Conservation (phyloP, 2,329 filamentous ascomycete genomes). For the Basipetospora chlamydospora region DNA sequence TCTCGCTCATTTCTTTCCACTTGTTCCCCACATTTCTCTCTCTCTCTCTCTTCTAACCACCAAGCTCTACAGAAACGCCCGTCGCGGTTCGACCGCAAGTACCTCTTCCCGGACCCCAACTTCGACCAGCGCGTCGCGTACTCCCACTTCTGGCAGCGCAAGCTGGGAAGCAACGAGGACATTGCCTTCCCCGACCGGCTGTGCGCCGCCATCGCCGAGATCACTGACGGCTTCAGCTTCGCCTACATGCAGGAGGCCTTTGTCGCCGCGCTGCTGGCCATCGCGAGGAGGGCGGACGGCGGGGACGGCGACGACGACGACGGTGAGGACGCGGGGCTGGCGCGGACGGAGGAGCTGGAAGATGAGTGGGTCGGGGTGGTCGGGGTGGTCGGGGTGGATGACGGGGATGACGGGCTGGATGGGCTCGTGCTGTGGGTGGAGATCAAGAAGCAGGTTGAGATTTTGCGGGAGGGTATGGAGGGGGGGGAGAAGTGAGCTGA, state of each 20-base stretch:
- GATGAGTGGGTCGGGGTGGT: constrained; percentile 24
- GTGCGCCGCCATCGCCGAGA: constrained; percentile 41
- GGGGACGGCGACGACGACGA: too few species aligned
- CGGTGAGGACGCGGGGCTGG: not conserved
- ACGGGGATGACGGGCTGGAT: constrained; percentile 26
- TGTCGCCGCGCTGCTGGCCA: constrained; percentile 44
- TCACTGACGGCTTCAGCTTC: constrained; percentile 52
- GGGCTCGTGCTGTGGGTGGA: constrained; percentile 42
- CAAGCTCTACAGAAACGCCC: constrained; percentile 39
- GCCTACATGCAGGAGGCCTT: constrained; percentile 59
- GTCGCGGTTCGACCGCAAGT: constrained; percentile 53
- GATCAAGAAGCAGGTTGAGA: constrained; percentile 48
- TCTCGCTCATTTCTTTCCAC: not conserved
- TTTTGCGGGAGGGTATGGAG: constrained; percentile 45
- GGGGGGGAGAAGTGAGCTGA: constrained; percentile 11
- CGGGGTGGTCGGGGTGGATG: too few species aligned
- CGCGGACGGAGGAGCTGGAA: constrained; percentile 10
- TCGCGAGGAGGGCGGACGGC: constrained; percentile 25
- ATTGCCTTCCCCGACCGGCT: constrained; percentile 47
- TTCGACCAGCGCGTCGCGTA: constrained; percentile 41
- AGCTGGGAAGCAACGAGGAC: constrained; percentile 39
- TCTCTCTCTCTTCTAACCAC: not conserved
- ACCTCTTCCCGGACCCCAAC: constrained; percentile 45
- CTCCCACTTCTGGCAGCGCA: constrained; percentile 46
- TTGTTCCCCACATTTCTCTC: not conserved